These are phyloP conservation scores for Spergularia marina DNA, from an alignment of 148 eudicot genomes.

Conservation along the genomic window DNA sequence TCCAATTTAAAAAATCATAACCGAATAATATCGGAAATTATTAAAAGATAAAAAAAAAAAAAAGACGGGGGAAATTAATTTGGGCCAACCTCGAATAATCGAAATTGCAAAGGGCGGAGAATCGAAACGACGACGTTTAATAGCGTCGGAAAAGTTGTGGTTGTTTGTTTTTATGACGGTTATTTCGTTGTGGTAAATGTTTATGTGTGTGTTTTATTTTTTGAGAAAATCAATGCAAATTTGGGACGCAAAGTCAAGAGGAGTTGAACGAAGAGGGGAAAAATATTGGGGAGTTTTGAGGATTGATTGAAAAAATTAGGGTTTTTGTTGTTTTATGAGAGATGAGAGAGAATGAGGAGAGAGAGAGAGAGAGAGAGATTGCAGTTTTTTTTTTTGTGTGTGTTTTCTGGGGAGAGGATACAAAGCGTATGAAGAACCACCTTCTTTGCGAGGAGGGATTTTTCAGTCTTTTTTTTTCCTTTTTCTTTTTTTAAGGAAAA, in stretches of 20 bases:
- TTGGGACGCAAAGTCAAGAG: slow-evolving; percentile 1
- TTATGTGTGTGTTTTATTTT: not conserved
- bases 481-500: not conserved
- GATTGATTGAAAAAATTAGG: slow-evolving; percentile 23
- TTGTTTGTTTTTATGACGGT: not conserved
- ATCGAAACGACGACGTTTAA: not conserved
- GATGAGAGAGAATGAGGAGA: not conserved
- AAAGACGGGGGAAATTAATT: not conserved
- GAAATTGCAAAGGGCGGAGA: not conserved
- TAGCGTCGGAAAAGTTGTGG: not conserved
- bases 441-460: slow-evolving; percentile 9
- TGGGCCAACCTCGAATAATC: not conserved
- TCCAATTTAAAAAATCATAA: not conserved
- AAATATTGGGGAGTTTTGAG: not conserved
- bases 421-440: slow-evolving; percentile 30
- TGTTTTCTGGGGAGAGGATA: slow-evolving; percentile 12
- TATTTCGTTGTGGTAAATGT: not conserved
- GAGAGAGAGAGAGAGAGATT: slow-evolving; percentile 5
- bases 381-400: not conserved
- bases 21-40: not conserved
- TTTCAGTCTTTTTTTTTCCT: slow-evolving; percentile 3
- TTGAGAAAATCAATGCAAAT: not conserved
- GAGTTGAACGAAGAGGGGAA: not conserved
- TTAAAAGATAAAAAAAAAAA: too few species aligned
- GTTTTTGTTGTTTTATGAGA: slow-evolving; percentile 18